Base-by-base conservation (phyloP, 2,329 filamentous ascomycete genomes). In the Colletotrichum godetiae region DNA sequence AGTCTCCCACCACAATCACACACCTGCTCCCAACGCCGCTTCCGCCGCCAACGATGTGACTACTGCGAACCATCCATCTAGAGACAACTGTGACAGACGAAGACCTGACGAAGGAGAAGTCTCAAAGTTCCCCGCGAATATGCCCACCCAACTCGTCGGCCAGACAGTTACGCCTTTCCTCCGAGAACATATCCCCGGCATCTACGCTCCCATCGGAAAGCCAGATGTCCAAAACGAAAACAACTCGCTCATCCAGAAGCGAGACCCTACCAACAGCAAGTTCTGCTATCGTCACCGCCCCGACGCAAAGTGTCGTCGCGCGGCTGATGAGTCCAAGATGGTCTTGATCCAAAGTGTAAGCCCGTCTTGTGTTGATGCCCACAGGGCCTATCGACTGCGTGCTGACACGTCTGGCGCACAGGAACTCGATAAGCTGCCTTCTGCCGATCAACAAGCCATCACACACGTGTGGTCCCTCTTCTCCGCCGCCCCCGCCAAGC, bases 391-490 rank as follows among this genome's bases (percentile, higher is more conserved):
- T 59, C 59, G 61, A 53, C 53, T 64, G 19, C 58, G 68, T 75
- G 75, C 79, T 82, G 73, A 82, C 67, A 71, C 78, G 42, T 27
- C 13, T 60, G 68, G 19, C 19, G 56, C 64, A 49, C 64, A 95
- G 92, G 93, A 97, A 82, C 90, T 98, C 65, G 93, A 96, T 78
- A 92, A 90, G 59, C 89, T 98, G 42, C 93, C 95, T 5, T 90
- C 93, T 75, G 92, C 90, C 76, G 97, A 99, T 81, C 95, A 98
- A 83, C 95, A 98, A 84, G 95, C 94, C 79, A 98, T 99, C 78
- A 95, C 95, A 42, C 96, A 98, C 79, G 95, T 98, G 68, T 99
- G 97, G 97, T 97, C 96, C 0, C 88, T 98, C 60, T 99, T 99
- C 86, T 98, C 96, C 0, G 97, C 97, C 52, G 95, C 97, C 0